These are phyloP conservation scores for Penicillium polonicum DNA, from an alignment of 2,329 filamentous ascomycete genomes.

Conservation along the genomic window DNA sequence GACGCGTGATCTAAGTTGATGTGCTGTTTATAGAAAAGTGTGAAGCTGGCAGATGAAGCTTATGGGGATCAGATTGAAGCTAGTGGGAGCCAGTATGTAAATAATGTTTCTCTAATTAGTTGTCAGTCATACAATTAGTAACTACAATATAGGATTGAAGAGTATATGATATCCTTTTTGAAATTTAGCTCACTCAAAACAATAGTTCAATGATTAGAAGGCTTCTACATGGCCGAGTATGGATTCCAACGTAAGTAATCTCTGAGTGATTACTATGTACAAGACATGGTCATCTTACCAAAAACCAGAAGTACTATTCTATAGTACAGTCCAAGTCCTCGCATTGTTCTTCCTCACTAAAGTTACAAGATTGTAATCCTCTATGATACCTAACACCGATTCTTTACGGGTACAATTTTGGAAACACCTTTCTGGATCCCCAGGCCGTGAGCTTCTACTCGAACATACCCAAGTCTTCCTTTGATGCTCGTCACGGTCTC, in stretches of 20 bases:
- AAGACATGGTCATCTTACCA: no score
- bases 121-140: background rate
- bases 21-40: no score
- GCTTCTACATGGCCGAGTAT: background rate
- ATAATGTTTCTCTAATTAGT: background rate
- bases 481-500: background rate
- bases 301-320: background rate
- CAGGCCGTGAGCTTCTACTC: no score
- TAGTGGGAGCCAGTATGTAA: background rate
- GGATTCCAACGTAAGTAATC: background rate
- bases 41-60: background rate
- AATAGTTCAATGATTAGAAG: background rate
- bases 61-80: background rate
- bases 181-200: background rate
- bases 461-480: no score
- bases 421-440: no score
- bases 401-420: no score
- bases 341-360: no score
- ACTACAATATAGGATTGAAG: background rate
- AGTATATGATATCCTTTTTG: background rate
- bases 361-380: no score
- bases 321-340: background rate
- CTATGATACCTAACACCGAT: no score
- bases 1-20: conserved; percentile 1
- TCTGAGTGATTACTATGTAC: no score